Evolutionary conservation across 345 rosid species (phyloP), one percentile per base, ranked within the genome.

Genomic region (Gossypioides kirkii): DNA sequence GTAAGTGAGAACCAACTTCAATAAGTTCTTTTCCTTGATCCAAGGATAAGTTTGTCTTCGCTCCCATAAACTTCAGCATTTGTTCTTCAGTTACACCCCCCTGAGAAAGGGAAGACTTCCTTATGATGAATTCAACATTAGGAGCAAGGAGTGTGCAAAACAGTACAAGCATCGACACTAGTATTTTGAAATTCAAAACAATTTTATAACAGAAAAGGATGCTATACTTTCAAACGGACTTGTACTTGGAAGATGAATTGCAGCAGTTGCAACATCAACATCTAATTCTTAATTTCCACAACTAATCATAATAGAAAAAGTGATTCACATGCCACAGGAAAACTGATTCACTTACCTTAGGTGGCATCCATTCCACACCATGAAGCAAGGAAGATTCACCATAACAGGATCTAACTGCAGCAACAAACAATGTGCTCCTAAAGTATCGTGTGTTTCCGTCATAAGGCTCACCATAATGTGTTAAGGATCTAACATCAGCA

Each of bases 291-390:
- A 47, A 23, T 66, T 73, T 75, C 69, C 60, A 75, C 26, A 6
- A 70, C 63, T 53, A 70, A 60, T 32, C 65, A 56, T 45, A 65
- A 58, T n/a, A 47, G 65, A 60, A 8, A 58, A 43, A 75, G 23
- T 55, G 42, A 23, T 17, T 56, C 32, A 49, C 10, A 18, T 32
- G 62, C 63, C 66, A 68, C 45, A 55, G 3, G 28, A 76, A 22
- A 26, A 17, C 32, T 17, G 28, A 82, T 49, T 49, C 64, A 63
- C 82, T 38, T 45, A 94, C 98, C 82, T 95, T 92, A 45, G 99
- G 99, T 74, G 99, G 94, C 99, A 95, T 92, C 99, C 99, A 95
- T 59, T 95, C 99, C 68, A 88, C 97, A 38, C 97, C 99, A 83
- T 95, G 99, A 74, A 95, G 99, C 86, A 95, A 45, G 75, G 92